A percentile compares a stretch with the other conserved stretches of the same genome.
Evolutionary conservation across 148 eudicot genomes (phyloP).

Genomic region (Chenopodium suecicum): DNA sequence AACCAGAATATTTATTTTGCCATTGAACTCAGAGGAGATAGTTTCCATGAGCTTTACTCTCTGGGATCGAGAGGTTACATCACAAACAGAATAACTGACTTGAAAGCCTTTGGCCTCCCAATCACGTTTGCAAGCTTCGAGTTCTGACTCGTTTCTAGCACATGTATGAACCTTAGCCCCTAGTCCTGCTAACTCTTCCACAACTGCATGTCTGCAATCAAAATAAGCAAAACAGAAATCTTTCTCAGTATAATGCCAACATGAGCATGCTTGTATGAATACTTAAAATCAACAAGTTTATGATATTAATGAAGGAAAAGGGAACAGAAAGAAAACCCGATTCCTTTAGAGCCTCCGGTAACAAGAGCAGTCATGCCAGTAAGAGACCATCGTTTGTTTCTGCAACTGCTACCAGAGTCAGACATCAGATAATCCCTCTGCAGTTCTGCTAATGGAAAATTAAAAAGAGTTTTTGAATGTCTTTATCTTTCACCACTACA

Average conservation of each 20-base stretch:
- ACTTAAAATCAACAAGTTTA: background rate
- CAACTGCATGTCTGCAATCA: constrained; percentile 32
- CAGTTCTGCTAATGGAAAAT: background rate
- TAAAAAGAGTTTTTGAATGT: background rate
- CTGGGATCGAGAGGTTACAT: constrained; percentile 32
- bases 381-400: constrained; percentile 31
- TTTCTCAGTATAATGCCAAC: background rate
- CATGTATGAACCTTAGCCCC: constrained; percentile 41
- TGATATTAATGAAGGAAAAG: background rate
- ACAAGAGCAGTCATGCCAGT: constrained; percentile 37
- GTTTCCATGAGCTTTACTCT: constrained; percentile 35
- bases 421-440: background rate
- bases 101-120: constrained; percentile 38
- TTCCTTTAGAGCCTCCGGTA: constrained; percentile 38
- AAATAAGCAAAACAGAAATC: too few species aligned
- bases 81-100: constrained; percentile 37
- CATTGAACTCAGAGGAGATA: constrained; percentile 33
- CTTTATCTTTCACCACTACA: too few species aligned
- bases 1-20: constrained; percentile 44
- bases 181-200: constrained; percentile 39
- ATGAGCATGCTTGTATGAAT: too few species aligned
- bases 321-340: constrained; percentile 29
- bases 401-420: background rate
- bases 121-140: constrained; percentile 24
- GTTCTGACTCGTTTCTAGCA: constrained; percentile 36